Conservation (phyloP, 306 rosid species). For the Castanospermum australe region DNA sequence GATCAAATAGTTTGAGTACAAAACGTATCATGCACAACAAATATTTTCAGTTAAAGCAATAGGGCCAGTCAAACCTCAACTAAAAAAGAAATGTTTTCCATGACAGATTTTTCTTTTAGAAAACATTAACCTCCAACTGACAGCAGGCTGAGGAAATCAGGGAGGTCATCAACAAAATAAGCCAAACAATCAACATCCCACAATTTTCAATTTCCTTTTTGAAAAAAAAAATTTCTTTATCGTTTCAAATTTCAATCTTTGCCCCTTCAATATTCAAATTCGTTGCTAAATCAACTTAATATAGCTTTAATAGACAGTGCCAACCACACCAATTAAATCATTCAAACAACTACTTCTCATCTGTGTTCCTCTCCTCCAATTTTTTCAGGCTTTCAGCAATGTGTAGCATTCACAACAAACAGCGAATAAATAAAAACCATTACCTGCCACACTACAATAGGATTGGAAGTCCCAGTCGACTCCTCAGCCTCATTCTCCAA, state of each 20-base stretch:
- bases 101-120: neutral
- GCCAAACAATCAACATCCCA: neutral
- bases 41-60: neutral
- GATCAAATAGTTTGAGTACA: neutral
- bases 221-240: neutral
- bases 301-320: neutral
- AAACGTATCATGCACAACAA: neutral
- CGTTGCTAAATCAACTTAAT: neutral
- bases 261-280: neutral
- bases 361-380: neutral
- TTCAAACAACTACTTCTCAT: neutral
- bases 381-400: no score
- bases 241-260: neutral
- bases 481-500: conserved; percentile 53
- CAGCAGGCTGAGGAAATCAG: neutral
- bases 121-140: neutral
- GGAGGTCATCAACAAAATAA: neutral
- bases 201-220: neutral
- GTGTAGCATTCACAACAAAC: neutral
- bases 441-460: conserved; percentile 86
- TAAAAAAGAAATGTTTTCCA: neutral
- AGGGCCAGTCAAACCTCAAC: neutral
- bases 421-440: neutral
- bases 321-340: neutral
- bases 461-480: conserved; percentile 65